These are phyloP conservation scores for Xylaria telfairii DNA, from an alignment of 495 filamentous ascomycete genomes.

Conservation along the genomic window DNA sequence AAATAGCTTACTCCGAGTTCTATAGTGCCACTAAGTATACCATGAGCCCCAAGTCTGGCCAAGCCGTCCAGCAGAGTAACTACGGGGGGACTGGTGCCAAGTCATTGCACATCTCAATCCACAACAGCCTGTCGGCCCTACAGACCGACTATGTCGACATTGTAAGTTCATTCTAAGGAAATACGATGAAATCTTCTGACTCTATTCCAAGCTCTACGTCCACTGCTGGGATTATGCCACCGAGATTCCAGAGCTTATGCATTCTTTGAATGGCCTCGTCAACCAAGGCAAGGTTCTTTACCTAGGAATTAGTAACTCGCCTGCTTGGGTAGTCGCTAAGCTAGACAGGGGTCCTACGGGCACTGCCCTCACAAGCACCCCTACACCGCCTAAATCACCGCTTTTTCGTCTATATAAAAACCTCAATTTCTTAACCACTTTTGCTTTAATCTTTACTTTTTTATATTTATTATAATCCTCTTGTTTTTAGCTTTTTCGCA, in stretches of 20 bases:
- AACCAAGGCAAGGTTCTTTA: constrained; percentile 63
- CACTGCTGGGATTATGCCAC: constrained; percentile 66
- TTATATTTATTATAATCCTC: too few species aligned
- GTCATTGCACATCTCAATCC: constrained; percentile 51
- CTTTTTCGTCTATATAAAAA: too few species aligned
- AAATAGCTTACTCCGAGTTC: too few species aligned
- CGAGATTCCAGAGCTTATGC: constrained; percentile 66
- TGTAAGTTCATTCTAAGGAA: constrained; percentile 22
- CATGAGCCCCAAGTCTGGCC: constrained; percentile 28
- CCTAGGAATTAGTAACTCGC: constrained; percentile 65
- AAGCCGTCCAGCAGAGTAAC: constrained; percentile 56
- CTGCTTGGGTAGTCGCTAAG: constrained; percentile 64
- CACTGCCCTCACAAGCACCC: too few species aligned
- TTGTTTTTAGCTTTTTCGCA: too few species aligned
- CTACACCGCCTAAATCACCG: too few species aligned
- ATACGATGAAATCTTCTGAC: not conserved
- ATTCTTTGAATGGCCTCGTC: constrained; percentile 58
- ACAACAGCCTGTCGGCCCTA: constrained; percentile 58
- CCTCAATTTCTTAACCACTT: too few species aligned
- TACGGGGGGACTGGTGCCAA: constrained; percentile 59
- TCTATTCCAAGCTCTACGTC: constrained; percentile 40
- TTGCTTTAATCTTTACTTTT: too few species aligned
- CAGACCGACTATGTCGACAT: constrained; percentile 64
- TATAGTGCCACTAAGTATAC: constrained; percentile 68
- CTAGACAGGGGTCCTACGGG: too few species aligned